Evolutionary conservation across 1,284 basidiomycete species (phyloP).

Genomic region (Pseudozyma sp.): DNA sequence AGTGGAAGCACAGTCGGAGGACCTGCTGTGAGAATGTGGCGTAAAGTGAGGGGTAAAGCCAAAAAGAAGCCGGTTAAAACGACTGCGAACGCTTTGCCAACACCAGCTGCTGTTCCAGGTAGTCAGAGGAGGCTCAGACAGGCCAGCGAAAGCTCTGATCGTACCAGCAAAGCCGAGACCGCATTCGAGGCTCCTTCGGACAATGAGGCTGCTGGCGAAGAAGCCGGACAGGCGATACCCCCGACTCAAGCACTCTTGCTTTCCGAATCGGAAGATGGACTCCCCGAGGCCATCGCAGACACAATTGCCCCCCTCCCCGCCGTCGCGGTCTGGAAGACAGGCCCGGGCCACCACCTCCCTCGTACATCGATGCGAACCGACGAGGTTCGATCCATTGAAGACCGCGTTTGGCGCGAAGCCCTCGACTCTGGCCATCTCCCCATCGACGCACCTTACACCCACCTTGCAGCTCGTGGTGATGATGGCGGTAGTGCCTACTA

Average conservation of each 20-base stretch:
- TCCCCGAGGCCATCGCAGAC: neutral
- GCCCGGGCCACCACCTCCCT: slow-evolving; percentile 17
- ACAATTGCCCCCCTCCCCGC: neutral
- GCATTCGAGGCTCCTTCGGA: slow-evolving; percentile 27
- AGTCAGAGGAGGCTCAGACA: slow-evolving; percentile 8
- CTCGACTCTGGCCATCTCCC: slow-evolving; percentile 44
- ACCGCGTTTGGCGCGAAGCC: slow-evolving; percentile 51
- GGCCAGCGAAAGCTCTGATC: slow-evolving; percentile 25
- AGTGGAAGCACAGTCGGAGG: slow-evolving; percentile 56
- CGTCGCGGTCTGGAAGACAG: neutral
- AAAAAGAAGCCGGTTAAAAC: slow-evolving; percentile 31
- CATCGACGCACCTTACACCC: slow-evolving; percentile 57
- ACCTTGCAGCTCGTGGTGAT: slow-evolving; percentile 43
- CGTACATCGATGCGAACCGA: slow-evolving; percentile 40
- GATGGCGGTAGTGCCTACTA: slow-evolving; percentile 7
- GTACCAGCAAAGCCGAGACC: slow-evolving; percentile 45
- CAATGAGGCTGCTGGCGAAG: neutral
- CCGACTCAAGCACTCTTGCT: neutral
- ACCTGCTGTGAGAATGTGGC: slow-evolving; percentile 50
- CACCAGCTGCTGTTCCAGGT: neutral
- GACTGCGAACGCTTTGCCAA: neutral
- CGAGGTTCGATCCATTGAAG: slow-evolving; percentile 46
- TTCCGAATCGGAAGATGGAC: too few species aligned
- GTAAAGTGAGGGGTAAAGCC: slow-evolving; percentile 45
- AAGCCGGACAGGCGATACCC: neutral